Conservation (phyloP, 1,284 basidiomycete genomes). For the Pseudozyma tsukubaensis region DNA sequence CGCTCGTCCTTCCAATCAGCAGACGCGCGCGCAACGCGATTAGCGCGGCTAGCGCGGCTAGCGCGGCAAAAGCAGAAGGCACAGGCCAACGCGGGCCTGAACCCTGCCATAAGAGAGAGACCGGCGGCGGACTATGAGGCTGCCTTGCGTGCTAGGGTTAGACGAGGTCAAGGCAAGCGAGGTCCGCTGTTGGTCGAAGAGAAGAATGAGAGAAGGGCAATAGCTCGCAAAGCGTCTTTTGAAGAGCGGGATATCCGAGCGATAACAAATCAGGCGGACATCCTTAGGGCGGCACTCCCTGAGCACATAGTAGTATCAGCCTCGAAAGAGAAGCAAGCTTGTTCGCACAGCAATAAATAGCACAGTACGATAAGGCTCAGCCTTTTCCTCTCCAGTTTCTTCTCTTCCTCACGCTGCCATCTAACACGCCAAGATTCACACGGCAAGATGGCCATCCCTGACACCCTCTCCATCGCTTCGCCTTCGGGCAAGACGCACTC, state of each 20-base stretch:
- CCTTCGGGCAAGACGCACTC: constrained; percentile 52
- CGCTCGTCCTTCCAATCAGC: neutral
- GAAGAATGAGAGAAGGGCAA: too few relatives aligned
- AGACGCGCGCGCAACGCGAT: constrained; percentile 18
- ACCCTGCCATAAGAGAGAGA: neutral
- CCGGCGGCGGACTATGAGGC: too few relatives aligned
- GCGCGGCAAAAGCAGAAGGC: neutral
- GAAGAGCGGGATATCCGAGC: too few relatives aligned
- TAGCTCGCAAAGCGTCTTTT: too few relatives aligned
- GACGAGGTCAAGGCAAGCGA: too few relatives aligned
- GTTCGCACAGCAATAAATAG: neutral
- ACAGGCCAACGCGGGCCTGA: neutral
- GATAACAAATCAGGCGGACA: too few relatives aligned
- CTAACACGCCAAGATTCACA: neutral
- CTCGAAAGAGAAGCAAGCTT: neutral
- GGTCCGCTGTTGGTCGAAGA: too few relatives aligned
- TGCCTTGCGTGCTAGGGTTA: too few relatives aligned
- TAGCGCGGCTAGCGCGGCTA: constrained; percentile 35
- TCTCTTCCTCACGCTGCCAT: neutral
- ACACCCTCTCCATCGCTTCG: constrained; percentile 62
- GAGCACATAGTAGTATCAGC: too few relatives aligned
- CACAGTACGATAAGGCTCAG: neutral
- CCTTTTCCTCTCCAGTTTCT: neutral
- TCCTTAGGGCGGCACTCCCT: too few relatives aligned
- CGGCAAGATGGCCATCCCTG: constrained; percentile 29